A percentile compares a stretch with the other conserved stretches of the same genome.
Evolutionary conservation across 2,329 filamentous ascomycete species (phyloP).

Genomic region (Aspergillus calidoustus): DNA sequence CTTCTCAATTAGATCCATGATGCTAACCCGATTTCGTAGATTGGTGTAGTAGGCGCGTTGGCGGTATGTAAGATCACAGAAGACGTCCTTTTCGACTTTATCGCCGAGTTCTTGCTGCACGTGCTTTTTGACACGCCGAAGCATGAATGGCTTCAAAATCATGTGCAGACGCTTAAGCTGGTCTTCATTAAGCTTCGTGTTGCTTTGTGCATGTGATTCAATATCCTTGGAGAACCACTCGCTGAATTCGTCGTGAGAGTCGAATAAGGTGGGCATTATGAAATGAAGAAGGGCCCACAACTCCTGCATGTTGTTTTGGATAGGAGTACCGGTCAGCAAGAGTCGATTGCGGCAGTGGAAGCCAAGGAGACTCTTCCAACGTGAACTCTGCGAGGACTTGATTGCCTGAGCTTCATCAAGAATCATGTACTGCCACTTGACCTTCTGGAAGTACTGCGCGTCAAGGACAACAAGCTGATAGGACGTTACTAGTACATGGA

Average conservation of each 20-base stretch:
- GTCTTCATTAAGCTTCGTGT: conserved; percentile 99
- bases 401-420: conserved; percentile 98
- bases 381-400: conserved; percentile 94
- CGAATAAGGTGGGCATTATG: conserved; percentile 99
- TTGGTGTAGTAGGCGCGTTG: conserved; percentile 93
- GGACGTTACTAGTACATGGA: conserved; percentile 95
- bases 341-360: conserved; percentile 96
- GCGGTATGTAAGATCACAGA: conserved; percentile 94
- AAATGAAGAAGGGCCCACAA: conserved; percentile 97
- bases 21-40: conserved; percentile 94
- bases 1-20: conserved; percentile 98
- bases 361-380: conserved; percentile 92
- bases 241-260: conserved; percentile 58
- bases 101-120: conserved; percentile 98
- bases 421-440: conserved; percentile 99
- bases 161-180: conserved; percentile 96
- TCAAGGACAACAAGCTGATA: conserved; percentile 97
- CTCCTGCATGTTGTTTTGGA: conserved; percentile 99
- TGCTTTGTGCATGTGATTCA: conserved; percentile 96
- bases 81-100: conserved; percentile 96
- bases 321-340: conserved; percentile 92
- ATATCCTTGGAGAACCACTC: conserved; percentile 67
- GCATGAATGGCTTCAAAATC: conserved; percentile 99
- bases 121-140: conserved; percentile 99
- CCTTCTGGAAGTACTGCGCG: conserved; percentile 97